Evolutionary conservation across 1,284 basidiomycete species (phyloP).

Genomic region (Ustilago loliicola): DNA sequence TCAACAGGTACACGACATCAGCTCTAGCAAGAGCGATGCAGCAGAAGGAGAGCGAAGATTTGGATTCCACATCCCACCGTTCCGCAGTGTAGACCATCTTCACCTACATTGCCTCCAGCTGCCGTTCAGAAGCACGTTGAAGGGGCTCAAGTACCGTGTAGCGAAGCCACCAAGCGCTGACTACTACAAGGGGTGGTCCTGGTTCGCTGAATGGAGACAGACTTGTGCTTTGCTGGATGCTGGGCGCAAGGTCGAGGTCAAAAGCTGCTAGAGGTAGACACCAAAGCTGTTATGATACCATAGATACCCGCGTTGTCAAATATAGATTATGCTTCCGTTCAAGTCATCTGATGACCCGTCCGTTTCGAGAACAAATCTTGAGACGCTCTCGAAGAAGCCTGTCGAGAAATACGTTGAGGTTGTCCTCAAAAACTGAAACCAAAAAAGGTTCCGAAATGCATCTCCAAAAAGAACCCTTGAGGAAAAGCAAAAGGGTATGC

Average conservation of each 20-base stretch:
- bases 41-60: constrained; percentile 46
- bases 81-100: constrained; percentile 82
- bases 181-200: constrained; percentile 79
- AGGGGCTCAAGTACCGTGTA: constrained; percentile 77
- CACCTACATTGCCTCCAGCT: constrained; percentile 83
- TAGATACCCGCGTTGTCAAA: neutral
- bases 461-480: neutral
- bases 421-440: neutral
- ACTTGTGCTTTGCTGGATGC: constrained; percentile 77
- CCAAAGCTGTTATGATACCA: neutral
- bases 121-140: constrained; percentile 75
- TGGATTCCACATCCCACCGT: constrained; percentile 77
- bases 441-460: neutral
- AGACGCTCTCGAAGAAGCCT: no score
- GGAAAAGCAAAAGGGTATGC: constrained; percentile 26
- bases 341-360: neutral
- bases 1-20: constrained; percentile 19
- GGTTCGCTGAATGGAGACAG: constrained; percentile 81
- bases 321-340: neutral
- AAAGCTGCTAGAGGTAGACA: constrained; percentile 34
- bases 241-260: constrained; percentile 74
- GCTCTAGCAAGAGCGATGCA: neutral
- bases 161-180: constrained; percentile 46
- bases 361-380: no score
- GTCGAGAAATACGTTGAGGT: no score